Percentiles rank a stretch among this genome's conserved stretches.
Evolutionary conservation across 176 grass and related monocot species (phyloP).

Genomic region (Bothriochloa decipiens): DNA sequence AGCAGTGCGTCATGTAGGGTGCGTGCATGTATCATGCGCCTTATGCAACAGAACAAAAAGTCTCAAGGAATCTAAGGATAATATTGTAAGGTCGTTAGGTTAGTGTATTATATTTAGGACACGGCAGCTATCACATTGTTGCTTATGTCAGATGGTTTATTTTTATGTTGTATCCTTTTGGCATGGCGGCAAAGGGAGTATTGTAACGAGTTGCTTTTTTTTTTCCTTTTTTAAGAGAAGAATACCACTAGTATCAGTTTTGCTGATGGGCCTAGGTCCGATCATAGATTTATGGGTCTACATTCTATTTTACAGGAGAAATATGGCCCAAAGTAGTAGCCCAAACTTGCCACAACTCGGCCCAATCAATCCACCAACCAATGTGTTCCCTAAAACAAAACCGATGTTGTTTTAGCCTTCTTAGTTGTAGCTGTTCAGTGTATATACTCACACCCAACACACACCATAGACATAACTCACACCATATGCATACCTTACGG

Average conservation of each 20-base stretch:
- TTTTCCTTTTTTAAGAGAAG: not conserved
- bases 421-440: too few species aligned
- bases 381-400: not conserved
- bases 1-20: not conserved
- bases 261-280: not conserved
- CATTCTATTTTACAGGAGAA: not conserved
- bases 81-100: not conserved
- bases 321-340: not conserved
- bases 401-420: too few species aligned
- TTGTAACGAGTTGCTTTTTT: not conserved
- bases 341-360: not conserved
- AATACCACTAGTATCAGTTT: not conserved
- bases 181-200: not conserved
- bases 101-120: not conserved
- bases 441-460: too few species aligned
- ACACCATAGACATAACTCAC: too few species aligned
- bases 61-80: not conserved
- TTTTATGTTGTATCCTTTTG: not conserved
- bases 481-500: too few species aligned
- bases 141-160: not conserved
- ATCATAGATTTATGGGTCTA: not conserved
- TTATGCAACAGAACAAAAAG: not conserved
- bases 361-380: not conserved
- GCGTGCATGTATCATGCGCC: not conserved
- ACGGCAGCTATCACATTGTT: not conserved